Conservation (phyloP, 345 rosid genomes). For the Kandelia obovata region DNA sequence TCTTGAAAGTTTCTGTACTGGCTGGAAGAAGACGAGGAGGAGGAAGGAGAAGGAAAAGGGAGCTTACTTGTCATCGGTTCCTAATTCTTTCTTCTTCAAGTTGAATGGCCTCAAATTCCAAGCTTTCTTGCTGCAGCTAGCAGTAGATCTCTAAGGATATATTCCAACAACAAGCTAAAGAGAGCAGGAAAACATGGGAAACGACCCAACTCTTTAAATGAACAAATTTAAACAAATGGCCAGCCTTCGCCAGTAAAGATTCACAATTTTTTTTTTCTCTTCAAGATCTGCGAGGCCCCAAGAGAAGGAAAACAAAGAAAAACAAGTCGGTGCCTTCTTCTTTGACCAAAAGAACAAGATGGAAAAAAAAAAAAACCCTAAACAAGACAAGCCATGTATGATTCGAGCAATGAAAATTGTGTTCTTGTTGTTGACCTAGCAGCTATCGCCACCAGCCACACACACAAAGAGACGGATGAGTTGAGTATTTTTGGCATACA, state of each 20-base stretch:
- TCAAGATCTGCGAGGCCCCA: conserved; percentile 33
- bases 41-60: conserved; percentile 26
- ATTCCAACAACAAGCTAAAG: conserved; percentile 20
- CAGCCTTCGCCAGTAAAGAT: conserved; percentile 30
- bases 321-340: conserved; percentile 43
- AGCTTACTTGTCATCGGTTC: conserved; percentile 23
- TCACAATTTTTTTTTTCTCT: not conserved
- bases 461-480: not conserved
- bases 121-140: conserved; percentile 12
- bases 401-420: conserved; percentile 4
- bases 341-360: conserved; percentile 23
- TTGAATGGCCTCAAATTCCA: conserved; percentile 21
- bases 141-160: conserved; percentile 29
- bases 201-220: not conserved
- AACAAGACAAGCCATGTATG: conserved; percentile 18
- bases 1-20: conserved; percentile 23
- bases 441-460: not conserved
- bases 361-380: conserved; percentile 30
- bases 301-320: conserved; percentile 14
- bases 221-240: not conserved
- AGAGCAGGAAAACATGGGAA: conserved; percentile 18
- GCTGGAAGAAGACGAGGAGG: conserved; percentile 20
- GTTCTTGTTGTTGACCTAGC: conserved; percentile 37
- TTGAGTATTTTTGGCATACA: not conserved
- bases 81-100: conserved; percentile 33